phyloP scores from a whole-genome alignment of 1,139 yeast genomes.

The Diutina scorzettiae region DNA sequence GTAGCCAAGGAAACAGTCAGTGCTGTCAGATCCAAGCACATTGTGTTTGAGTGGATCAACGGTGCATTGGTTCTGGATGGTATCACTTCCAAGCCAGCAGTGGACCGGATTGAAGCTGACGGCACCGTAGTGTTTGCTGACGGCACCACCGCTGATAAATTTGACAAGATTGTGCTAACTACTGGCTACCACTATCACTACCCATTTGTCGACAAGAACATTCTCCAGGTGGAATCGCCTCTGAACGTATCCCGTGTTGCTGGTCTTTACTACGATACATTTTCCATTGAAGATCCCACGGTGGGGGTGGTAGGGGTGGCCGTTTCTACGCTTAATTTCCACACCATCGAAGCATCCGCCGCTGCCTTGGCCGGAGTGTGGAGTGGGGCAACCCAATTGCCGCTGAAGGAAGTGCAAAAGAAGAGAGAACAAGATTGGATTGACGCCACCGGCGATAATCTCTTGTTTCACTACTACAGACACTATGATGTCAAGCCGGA shows the following conservation, averaged over 20 bases:
- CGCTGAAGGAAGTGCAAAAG: constrained; percentile 18
- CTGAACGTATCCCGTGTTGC: constrained; percentile 18
- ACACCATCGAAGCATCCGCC: constrained; percentile 30
- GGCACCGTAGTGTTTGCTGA: constrained; percentile 20
- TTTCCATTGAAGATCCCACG: constrained; percentile 30
- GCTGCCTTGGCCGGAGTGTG: constrained; percentile 38
- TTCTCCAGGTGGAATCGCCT: constrained; percentile 15
- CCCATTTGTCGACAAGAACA: constrained; percentile 15
- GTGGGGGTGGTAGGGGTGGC: constrained; percentile 29
- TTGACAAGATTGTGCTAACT: constrained; percentile 21
- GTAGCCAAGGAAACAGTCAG: constrained; percentile 1
- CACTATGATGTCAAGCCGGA: constrained; percentile 14
- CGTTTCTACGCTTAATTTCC: constrained; percentile 27
- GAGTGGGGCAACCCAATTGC: constrained; percentile 18
- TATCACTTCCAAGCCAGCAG: constrained; percentile 15
- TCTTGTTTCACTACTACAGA: constrained; percentile 17
- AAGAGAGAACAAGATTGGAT: constrained; percentile 19
- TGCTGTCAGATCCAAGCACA: constrained; percentile 13
- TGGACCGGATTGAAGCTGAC: constrained; percentile 18
- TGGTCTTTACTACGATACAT: constrained; percentile 28
- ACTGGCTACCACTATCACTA: constrained; percentile 27
- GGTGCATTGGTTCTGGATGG: constrained; percentile 1
- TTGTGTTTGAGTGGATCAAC: constrained; percentile 14
- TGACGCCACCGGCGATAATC: constrained; percentile 14
- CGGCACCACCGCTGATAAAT: constrained; percentile 19